Conservation (phyloP, 768 basidiomycete species). For the Suillus ampliporus region DNA sequence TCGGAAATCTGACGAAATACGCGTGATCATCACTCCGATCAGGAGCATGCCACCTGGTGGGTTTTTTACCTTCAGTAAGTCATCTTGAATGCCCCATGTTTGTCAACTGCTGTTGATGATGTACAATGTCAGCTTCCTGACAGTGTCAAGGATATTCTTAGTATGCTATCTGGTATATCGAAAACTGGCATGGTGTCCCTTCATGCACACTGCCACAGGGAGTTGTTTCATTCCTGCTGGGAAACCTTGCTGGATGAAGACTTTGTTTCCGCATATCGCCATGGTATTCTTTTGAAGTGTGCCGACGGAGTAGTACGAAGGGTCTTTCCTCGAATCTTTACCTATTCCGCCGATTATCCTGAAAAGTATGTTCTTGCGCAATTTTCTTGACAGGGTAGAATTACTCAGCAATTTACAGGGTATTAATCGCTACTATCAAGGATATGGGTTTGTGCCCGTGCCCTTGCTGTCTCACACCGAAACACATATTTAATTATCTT, state of each 20-base stretch:
- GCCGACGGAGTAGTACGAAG: slow-evolving; percentile 20
- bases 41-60: slow-evolving; percentile 21
- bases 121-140: not conserved
- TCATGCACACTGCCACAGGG: too few species aligned
- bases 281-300: slow-evolving; percentile 27
- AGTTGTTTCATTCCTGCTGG: too few species aligned
- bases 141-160: not conserved
- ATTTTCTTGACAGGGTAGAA: not conserved
- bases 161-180: not conserved
- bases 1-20: slow-evolving; percentile 26
- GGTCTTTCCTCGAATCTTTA: slow-evolving; percentile 24
- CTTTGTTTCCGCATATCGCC: slow-evolving; percentile 7
- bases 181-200: not conserved
- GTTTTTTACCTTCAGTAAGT: slow-evolving; percentile 26
- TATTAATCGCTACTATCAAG: slow-evolving; percentile 20
- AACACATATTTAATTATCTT: not conserved
- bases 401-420: slow-evolving; percentile 14
- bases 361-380: slow-evolving; percentile 19
- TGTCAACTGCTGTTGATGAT: not conserved
- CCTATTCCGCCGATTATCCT: slow-evolving; percentile 26
- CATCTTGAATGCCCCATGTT: slow-evolving; percentile 25
- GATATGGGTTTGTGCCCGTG: slow-evolving; percentile 21
- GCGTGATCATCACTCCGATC: slow-evolving; percentile 14
- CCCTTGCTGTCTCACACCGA: slow-evolving; percentile 20
- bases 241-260: too few species aligned